A percentile compares a stretch with the other conserved stretches of the same genome.
These are phyloP conservation scores for Polysphondylium violaceum DNA, from an alignment of 78 protist genomes.

Conservation along the genomic window DNA sequence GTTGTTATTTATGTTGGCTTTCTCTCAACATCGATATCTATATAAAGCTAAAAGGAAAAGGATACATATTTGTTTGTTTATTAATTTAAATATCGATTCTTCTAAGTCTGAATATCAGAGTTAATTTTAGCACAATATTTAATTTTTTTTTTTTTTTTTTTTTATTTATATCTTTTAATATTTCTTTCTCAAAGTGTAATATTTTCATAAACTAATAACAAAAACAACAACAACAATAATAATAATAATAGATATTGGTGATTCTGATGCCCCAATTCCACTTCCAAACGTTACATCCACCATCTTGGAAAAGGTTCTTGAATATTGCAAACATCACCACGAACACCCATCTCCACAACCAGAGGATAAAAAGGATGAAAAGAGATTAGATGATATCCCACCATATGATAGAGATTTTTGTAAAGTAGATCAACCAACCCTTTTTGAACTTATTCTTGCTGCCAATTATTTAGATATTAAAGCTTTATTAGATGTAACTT, in stretches of 20 bases:
- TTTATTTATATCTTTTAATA: too few species aligned
- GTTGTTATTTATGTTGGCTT: too few species aligned
- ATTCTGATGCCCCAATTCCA: slow-evolving; percentile 87
- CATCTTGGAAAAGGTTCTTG: slow-evolving; percentile 89
- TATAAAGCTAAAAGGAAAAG: too few species aligned
- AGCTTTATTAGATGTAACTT: slow-evolving; percentile 93
- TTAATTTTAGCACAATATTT: too few species aligned
- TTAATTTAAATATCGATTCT: too few species aligned
- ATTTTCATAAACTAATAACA: too few species aligned
- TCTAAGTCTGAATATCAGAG: too few species aligned
- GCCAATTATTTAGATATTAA: slow-evolving; percentile 98
- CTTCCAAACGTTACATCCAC: slow-evolving; percentile 90
- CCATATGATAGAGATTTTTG: slow-evolving; percentile 90
- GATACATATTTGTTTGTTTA: too few species aligned
- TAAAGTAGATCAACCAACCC: slow-evolving; percentile 90
- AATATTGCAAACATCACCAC: slow-evolving; percentile 88
- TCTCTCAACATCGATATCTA: too few species aligned
- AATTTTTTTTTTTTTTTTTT: too few species aligned
- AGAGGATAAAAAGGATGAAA: slow-evolving; percentile 79
- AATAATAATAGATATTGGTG: slow-evolving; percentile 35
- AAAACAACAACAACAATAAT: too few species aligned
- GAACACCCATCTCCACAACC: slow-evolving; percentile 80
- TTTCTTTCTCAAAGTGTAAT: too few species aligned
- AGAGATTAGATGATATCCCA: slow-evolving; percentile 81
- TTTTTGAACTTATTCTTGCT: slow-evolving; percentile 93